Evolutionary conservation across 73 alveolate genomes (phyloP).

Genomic region (Uronychia setigera): DNA sequence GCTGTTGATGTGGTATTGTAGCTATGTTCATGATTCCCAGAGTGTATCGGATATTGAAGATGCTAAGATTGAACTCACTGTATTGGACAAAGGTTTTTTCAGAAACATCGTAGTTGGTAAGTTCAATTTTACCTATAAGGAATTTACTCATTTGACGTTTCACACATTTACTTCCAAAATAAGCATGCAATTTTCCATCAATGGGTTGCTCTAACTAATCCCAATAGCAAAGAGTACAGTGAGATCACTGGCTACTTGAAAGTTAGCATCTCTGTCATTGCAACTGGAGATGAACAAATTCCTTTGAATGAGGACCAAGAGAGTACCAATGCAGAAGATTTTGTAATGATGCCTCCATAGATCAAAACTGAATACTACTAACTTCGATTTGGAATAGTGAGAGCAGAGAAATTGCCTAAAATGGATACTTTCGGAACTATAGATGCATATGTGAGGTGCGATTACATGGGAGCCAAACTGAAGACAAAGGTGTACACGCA

Average conservation of each 20-base stretch:
- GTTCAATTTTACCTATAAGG: no score
- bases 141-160: conserved; percentile 90
- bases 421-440: conserved; percentile 68
- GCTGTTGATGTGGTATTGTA: conserved; percentile 45
- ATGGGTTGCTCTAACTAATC: conserved; percentile 95
- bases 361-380: conserved; percentile 79
- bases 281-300: conserved; percentile 84
- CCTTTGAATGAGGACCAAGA: conserved; percentile 66
- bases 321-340: conserved; percentile 52
- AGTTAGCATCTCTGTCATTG: conserved; percentile 79
- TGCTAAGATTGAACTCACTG: conserved; percentile 61
- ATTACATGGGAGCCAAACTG: conserved; percentile 51
- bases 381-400: conserved; percentile 67
- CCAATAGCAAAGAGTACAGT: conserved; percentile 79
- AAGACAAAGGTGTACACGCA: conserved; percentile 47
- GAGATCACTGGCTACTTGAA: conserved; percentile 91
- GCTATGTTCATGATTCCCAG: background rate
- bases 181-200: conserved; percentile 87
- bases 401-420: conserved; percentile 83
- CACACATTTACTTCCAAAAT: conserved; percentile 83
- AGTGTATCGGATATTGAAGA: conserved; percentile 44
- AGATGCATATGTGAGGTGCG: conserved; percentile 72
- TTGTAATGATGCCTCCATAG: conserved; percentile 87
- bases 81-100: conserved; percentile 75
- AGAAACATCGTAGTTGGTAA: conserved; percentile 85